Conservation (phyloP, 441 rosid genomes). For the Syzygium syzygioides region DNA sequence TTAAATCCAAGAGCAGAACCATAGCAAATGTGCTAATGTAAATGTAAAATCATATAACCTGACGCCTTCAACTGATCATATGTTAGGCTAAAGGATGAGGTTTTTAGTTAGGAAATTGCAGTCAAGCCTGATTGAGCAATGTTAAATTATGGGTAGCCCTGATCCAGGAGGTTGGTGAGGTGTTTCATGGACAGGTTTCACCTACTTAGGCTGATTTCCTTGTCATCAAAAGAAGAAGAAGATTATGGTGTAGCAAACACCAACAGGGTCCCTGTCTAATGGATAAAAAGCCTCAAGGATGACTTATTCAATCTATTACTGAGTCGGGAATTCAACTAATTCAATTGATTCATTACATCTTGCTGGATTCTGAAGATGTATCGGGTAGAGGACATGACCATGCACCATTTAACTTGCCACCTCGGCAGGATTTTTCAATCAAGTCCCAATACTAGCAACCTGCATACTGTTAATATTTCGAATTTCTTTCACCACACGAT, state of each 20-base stretch:
- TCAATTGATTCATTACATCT: not conserved
- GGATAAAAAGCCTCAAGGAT: not conserved
- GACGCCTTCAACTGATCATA: not conserved
- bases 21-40: not conserved
- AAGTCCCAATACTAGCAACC: not conserved
- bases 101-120: not conserved
- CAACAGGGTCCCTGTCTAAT: not conserved
- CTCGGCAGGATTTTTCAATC: not conserved
- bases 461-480: not conserved
- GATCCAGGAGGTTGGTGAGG: not conserved
- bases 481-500: not conserved
- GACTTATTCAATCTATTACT: not conserved
- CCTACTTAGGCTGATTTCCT: not conserved
- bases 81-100: not conserved
- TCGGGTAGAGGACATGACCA: not conserved
- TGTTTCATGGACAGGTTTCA: not conserved
- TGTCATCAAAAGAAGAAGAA: not conserved
- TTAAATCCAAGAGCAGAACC: not conserved
- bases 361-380: not conserved
- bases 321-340: not conserved
- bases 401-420: not conserved
- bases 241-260: not conserved
- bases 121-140: not conserved
- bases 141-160: not conserved
- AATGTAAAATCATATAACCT: not conserved